phyloP scores from a whole-genome alignment of 2,329 filamentous ascomycete species.

The Cercospora sojina region DNA sequence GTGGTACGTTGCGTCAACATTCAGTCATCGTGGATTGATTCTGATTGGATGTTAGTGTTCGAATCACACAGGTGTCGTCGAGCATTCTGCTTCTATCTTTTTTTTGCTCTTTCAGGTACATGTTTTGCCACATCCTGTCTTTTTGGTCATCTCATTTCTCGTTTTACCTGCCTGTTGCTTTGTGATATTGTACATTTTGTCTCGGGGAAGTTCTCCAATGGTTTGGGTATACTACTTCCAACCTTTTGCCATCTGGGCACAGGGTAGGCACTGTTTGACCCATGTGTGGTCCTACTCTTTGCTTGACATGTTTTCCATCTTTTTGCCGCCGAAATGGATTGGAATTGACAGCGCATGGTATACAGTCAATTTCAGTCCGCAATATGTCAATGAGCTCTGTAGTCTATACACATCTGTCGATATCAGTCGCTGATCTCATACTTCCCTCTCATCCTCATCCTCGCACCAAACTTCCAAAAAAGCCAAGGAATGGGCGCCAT shows the following conservation, averaged over 20 bases:
- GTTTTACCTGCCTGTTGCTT: too few species aligned
- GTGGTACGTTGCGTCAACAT: slow-evolving; percentile 12
- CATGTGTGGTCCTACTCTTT: not conserved
- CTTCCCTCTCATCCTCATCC: slow-evolving; percentile 23
- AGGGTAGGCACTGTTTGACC: too few species aligned
- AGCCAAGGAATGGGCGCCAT: slow-evolving; percentile 37
- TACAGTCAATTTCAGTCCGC: not conserved
- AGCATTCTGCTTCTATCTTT: slow-evolving; percentile 4
- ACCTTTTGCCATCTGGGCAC: too few species aligned
- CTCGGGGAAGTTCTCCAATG: too few species aligned
- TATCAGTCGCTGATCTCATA: slow-evolving; percentile 24
- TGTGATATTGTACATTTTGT: too few species aligned
- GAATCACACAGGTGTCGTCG: slow-evolving; percentile 27
- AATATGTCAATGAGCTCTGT: not conserved
- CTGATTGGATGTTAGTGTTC: too few species aligned
- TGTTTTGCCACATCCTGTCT: not conserved
- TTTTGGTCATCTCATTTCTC: not conserved
- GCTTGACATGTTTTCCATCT: not conserved
- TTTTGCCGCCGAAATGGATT: too few species aligned
- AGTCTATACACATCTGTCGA: not conserved
- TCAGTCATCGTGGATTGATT: too few species aligned
- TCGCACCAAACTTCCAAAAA: slow-evolving; percentile 31
- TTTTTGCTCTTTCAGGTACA: not conserved
- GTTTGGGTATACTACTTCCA: too few species aligned
- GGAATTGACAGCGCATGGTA: not conserved